These are phyloP conservation scores for Colletotrichum tanaceti DNA, from an alignment of 2,329 filamentous ascomycete genomes.

Conservation along the genomic window DNA sequence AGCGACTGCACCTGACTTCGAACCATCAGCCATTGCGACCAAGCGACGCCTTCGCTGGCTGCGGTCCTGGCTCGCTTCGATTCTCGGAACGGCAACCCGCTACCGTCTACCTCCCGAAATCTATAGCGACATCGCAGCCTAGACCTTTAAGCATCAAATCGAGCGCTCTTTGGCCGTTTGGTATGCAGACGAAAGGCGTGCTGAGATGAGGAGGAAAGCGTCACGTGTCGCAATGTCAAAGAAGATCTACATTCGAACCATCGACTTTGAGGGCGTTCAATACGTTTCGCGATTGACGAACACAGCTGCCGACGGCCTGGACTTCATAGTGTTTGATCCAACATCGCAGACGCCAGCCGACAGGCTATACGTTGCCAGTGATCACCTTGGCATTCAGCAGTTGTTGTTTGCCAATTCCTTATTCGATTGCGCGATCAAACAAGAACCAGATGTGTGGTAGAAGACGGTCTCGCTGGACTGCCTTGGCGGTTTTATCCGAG, in stretches of 20 bases:
- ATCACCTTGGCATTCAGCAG: constrained; percentile 18
- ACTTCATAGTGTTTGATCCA: constrained; percentile 17
- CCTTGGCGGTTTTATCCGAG: constrained; percentile 9
- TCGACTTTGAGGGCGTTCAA: constrained; percentile 25
- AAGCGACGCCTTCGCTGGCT: constrained; percentile 14
- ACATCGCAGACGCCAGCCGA: not conserved
- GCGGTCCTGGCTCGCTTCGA: not conserved
- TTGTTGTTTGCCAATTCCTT: constrained; percentile 16
- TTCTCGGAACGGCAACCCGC: constrained; percentile 5
- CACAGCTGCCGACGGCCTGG: not conserved
- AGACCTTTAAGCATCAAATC: not conserved
- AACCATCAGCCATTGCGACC: not conserved
- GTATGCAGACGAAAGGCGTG: constrained; percentile 4
- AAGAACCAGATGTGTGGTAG: constrained; percentile 21
- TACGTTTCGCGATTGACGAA: constrained; percentile 21
- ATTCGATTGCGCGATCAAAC: not conserved
- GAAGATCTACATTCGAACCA: constrained; percentile 13
- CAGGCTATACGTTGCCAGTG: constrained; percentile 14
- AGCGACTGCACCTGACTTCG: constrained; percentile 9
- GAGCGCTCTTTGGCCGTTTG: not conserved
- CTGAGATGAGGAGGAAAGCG: not conserved
- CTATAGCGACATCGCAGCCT: constrained; percentile 2
- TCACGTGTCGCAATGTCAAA: not conserved
- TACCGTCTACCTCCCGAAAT: constrained; percentile 15
- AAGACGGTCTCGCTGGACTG: constrained; percentile 1